These are phyloP conservation scores for Populus davidiana DNA, from an alignment of 345 rosid genomes.

Conservation along the genomic window DNA sequence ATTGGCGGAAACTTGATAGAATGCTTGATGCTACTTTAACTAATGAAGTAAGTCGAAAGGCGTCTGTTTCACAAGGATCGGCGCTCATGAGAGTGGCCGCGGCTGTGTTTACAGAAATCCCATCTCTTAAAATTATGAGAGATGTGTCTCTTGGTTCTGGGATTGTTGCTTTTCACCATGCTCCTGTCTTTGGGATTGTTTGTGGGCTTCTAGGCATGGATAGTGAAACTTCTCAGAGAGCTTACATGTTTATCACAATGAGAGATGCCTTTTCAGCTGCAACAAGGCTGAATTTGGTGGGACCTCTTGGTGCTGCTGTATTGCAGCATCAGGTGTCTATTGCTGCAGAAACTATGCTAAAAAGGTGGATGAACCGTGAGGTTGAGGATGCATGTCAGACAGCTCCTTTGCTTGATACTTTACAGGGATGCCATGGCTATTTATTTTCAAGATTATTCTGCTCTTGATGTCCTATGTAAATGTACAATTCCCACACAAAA, in stretches of 20 bases:
- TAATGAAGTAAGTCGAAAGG: constrained; percentile 68
- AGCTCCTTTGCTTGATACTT: constrained; percentile 68
- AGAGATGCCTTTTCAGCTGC: constrained; percentile 85
- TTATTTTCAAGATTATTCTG: constrained; percentile 83
- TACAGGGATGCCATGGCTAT: constrained; percentile 77
- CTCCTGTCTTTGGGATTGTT: constrained; percentile 73
- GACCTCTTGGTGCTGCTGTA: constrained; percentile 74
- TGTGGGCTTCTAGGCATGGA: constrained; percentile 76
- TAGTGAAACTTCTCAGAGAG: constrained; percentile 61
- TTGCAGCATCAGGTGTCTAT: constrained; percentile 71
- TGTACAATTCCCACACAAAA: neutral
- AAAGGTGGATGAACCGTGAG: constrained; percentile 58
- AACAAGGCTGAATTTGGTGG: constrained; percentile 73
- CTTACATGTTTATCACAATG: constrained; percentile 66
- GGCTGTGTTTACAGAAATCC: constrained; percentile 57
- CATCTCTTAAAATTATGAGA: constrained; percentile 50
- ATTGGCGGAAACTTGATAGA: constrained; percentile 50
- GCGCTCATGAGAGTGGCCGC: constrained; percentile 77
- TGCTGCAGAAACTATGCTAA: constrained; percentile 51
- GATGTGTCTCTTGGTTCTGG: constrained; percentile 38
- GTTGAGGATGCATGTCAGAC: constrained; percentile 84
- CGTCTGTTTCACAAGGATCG: constrained; percentile 75
- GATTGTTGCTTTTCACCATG: constrained; percentile 57
- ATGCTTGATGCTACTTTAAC: constrained; percentile 64
- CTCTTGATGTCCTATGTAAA: constrained; percentile 39